Evolutionary conservation across 2,329 filamentous ascomycete species (phyloP), one percentile per base, ranked within the genome.

Genomic region (Teratosphaeria epicoccoides): DNA sequence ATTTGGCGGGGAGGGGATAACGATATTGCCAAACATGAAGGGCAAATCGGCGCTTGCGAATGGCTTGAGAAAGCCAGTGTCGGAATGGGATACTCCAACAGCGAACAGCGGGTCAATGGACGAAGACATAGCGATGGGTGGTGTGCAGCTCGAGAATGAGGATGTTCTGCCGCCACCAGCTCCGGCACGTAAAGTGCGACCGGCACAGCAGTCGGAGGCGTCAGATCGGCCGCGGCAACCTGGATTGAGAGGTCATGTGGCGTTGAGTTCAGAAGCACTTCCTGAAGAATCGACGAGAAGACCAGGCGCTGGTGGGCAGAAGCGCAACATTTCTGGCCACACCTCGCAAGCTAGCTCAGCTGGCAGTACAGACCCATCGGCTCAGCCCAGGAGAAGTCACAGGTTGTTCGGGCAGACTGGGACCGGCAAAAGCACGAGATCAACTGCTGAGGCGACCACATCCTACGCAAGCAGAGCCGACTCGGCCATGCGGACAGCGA

Each of bases 321-420:
- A 96, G 71, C 82, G 91, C 59, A 96, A 89, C 1, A 80, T 95
- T n/a, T 95, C 91, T 40, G 91, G 91, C 3, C 88, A 95, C 59
- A 72, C 75, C 5, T 63, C 69, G n/a, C 68, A 69, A 43, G 55
- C 64, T 26, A 56, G 60, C 47, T 54, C 65, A n/a, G 56, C 57
- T 20, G 49, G 60, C 11, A 52, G 52, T 3, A 50, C 58, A n/a
- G 70, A 72, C 51, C 66, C 67, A n/a, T 67, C 71, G n/a, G 67
- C 71, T 22, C 70, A 70, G 25, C 70, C 70, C 26, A 62, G 73
- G 43, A 67, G 73, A 53, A 76, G 73, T 53, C 70, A 71, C 43
- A 63, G 73, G 28, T 54, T 76, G 24, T 67, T 87, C 61, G 82
- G 81, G 55, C 79, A 83, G 54, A 84, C 84, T 54, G 79, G 87